Conservation (phyloP, 176 grass and related monocot genomes). For the Musa beccarii region DNA sequence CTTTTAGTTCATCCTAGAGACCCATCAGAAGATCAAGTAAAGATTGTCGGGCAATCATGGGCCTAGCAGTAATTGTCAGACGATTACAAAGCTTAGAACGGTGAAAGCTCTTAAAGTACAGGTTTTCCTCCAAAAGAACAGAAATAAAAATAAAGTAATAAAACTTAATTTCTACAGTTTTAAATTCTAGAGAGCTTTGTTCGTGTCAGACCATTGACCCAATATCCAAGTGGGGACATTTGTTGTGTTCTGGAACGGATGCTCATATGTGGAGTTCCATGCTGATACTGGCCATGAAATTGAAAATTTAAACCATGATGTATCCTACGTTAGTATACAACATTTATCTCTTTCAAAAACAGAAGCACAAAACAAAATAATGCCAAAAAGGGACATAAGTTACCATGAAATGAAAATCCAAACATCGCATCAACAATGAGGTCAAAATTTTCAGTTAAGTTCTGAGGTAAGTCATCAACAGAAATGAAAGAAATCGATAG, state of each 20-base stretch:
- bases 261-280: neutral
- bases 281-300: neutral
- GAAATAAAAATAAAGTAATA: too few relatives aligned
- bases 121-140: too few relatives aligned
- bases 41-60: too few relatives aligned
- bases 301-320: neutral
- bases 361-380: neutral
- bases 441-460: conserved; percentile 51
- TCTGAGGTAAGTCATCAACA: conserved; percentile 48
- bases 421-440: conserved; percentile 88
- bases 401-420: conserved; percentile 96
- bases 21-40: too few relatives aligned
- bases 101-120: neutral
- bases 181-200: neutral
- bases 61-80: too few relatives aligned
- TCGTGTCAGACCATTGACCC: neutral
- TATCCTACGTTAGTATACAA: neutral
- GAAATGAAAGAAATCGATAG: conserved; percentile 44
- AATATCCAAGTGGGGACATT: neutral
- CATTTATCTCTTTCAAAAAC: neutral
- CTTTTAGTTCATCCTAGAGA: too few relatives aligned
- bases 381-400: neutral
- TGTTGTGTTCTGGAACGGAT: too few relatives aligned
- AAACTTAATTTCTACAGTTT: neutral
- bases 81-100: neutral